A percentile compares a stretch with the other conserved stretches of the same genome.
phyloP scores from a whole-genome alignment of 495 filamentous ascomycete species.

The Stereocaulon alpinum region DNA sequence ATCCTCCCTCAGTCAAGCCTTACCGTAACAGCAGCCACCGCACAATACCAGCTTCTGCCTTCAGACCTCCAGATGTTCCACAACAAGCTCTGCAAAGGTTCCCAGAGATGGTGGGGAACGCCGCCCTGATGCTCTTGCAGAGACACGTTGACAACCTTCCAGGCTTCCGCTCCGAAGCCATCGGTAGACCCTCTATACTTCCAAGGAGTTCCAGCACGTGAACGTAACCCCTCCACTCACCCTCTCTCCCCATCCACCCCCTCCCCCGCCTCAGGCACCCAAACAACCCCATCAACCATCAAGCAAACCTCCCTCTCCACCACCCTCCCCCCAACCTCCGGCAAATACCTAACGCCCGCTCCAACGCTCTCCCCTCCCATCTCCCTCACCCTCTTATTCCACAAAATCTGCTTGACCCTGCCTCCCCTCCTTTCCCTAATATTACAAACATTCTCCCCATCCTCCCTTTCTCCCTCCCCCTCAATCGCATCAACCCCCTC shows the following conservation, averaged over 20 bases:
- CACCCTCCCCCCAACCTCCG: conserved; percentile 7
- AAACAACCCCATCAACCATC: conserved; percentile 16
- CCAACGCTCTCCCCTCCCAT: conserved; percentile 55
- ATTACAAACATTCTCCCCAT: conserved; percentile 20
- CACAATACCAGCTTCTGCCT: no score
- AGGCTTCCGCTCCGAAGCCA: not conserved
- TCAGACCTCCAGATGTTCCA: no score
- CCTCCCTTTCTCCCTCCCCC: conserved; percentile 40
- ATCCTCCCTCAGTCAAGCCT: no score
- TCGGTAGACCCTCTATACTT: not conserved
- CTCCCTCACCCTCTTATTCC: conserved; percentile 54
- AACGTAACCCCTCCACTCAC: no score
- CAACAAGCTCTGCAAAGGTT: no score
- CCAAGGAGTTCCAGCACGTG: not conserved
- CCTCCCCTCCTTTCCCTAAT: not conserved
- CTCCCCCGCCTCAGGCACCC: conserved; percentile 7
- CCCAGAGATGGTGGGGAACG: no score
- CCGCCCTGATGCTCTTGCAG: no score
- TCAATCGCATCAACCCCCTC: conserved; percentile 38
- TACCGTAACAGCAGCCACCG: no score
- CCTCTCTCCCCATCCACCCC: not conserved
- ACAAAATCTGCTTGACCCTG: conserved; percentile 48
- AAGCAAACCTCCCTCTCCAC: conserved; percentile 18
- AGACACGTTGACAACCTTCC: no score
- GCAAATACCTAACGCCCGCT: conserved; percentile 43